Evolutionary conservation across 192 early-diverging fungal species (phyloP), one percentile per base, ranked within the genome.

Genomic region (Jimgerdemannia flammicorona): DNA sequence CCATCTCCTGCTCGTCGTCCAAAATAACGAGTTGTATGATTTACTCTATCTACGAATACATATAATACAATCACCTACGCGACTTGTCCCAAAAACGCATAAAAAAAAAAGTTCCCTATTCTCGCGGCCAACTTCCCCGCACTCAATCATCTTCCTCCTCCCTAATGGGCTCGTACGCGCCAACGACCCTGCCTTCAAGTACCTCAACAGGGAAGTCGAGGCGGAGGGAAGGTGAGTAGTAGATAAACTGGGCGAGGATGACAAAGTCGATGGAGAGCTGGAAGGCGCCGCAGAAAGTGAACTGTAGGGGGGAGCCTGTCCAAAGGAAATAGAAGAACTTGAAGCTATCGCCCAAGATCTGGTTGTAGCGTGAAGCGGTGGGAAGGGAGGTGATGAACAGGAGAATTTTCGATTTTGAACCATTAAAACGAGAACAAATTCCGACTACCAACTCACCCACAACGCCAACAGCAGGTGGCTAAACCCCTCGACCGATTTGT

Each of bases 311-410:
- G 9, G 85, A 74, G 10, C 75, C 66, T 2, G 84, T 87, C 70
- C 72, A 78, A 18, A 87, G 82, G 68, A 86, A 89, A 67, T 89
- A 89, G 68, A 86, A 86, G 2, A 84, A 79, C 72, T 89, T 89
- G 73, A 87, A 87, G 4, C 84, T 74, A 69, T 89, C 88, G 29
- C 88, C 88, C 54, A 87, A 44, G 39, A 87, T 82, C 88, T 86
- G 29, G 84, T 19, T 7, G 67, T 43, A 43, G 20, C 40, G 9
- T 4, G 29, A 42, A 67, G 14, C 17, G 29, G 19, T 67, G 40
- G 44, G 44, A 70, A 3, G n/a, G 0, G 0, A 49, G 59, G 11
- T 41, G 42, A 41, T 17, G 17, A 41, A 10, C 39, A 40, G 71
- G n/a, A 64, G 6, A 59, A 14, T 29, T 29, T 29, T 29, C 29